phyloP scores from a whole-genome alignment of 192 early-diverging fungal species.

The Geranomyces variabilis region DNA sequence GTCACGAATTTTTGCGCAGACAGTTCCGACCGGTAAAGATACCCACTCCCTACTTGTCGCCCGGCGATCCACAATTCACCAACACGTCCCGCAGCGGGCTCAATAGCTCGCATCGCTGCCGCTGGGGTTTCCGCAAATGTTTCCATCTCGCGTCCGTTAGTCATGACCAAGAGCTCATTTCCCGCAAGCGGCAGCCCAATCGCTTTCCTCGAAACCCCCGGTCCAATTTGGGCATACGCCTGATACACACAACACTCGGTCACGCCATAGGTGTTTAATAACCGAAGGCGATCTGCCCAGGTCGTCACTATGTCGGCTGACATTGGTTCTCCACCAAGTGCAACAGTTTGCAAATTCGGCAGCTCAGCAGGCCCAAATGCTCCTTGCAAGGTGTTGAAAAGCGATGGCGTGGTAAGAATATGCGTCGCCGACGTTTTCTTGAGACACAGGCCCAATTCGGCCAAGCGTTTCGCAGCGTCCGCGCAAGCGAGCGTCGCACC shows the following conservation, averaged over 20 bases:
- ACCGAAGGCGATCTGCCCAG: slow-evolving; percentile 24
- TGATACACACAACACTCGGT: slow-evolving; percentile 50
- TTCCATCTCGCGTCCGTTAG: slow-evolving; percentile 7
- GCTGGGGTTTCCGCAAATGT: slow-evolving; percentile 8
- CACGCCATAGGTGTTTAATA: slow-evolving; percentile 50
- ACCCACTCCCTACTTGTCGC: slow-evolving; percentile 40
- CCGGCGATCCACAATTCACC: slow-evolving; percentile 51
- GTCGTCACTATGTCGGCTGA: slow-evolving; percentile 18
- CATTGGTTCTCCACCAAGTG: slow-evolving; percentile 47
- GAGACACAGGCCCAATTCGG: slow-evolving; percentile 22
- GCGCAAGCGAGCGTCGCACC: slow-evolving; percentile 35
- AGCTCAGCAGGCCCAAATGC: slow-evolving; percentile 15
- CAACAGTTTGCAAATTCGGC: slow-evolving; percentile 28
- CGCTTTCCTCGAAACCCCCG: slow-evolving; percentile 5
- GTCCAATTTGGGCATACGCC: slow-evolving; percentile 14
- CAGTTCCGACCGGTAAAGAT: slow-evolving; percentile 49
- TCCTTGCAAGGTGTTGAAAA: slow-evolving; percentile 36
- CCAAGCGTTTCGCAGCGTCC: slow-evolving; percentile 11
- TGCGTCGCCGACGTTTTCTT: slow-evolving; percentile 26
- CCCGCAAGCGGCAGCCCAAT: slow-evolving; percentile 35
- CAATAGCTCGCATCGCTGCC: background rate
- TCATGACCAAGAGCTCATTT: slow-evolving; percentile 35
- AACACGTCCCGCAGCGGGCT: background rate
- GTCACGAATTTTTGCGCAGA: slow-evolving; percentile 36
- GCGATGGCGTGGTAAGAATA: slow-evolving; percentile 39